Conservation (phyloP, 2,329 filamentous ascomycete genomes). For the Penicillium sp. region DNA sequence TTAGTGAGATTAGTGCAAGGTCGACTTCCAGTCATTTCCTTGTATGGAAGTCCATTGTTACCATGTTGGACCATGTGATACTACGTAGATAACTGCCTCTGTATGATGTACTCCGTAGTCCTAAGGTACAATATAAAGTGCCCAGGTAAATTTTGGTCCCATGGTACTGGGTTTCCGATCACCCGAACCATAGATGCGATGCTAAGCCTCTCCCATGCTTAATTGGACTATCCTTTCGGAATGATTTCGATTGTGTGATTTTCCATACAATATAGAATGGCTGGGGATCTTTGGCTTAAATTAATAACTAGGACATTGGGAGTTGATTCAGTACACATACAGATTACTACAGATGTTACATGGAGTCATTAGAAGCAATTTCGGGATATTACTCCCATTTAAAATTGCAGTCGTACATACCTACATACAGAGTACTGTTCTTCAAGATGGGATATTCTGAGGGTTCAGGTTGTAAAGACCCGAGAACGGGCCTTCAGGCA, state of each 20-base stretch:
- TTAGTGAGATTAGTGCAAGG: background rate
- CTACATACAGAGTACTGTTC: too few relatives aligned
- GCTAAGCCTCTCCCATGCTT: constrained; percentile 3
- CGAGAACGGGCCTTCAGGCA: background rate
- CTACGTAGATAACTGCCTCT: background rate
- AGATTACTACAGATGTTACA: background rate
- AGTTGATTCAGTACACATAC: background rate
- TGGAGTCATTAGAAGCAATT: background rate
- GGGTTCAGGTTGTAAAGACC: background rate
- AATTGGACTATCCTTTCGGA: background rate
- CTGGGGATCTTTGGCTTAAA: too few relatives aligned
- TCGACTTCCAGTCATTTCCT: background rate
- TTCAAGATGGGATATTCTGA: background rate
- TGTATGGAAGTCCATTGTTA: background rate
- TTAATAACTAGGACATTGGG: background rate
- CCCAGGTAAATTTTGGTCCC: background rate
- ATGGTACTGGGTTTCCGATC: constrained; percentile 5
- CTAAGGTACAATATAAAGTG: too few relatives aligned
- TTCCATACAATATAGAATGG: background rate
- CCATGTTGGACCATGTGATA: background rate
- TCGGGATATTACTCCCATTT: too few relatives aligned
- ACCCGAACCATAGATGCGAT: constrained; percentile 3
- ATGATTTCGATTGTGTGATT: background rate
- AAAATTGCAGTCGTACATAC: background rate
- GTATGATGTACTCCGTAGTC: background rate